Conservation (phyloP, 2,329 filamentous ascomycete genomes). For the Pseudocercospora ulei region DNA sequence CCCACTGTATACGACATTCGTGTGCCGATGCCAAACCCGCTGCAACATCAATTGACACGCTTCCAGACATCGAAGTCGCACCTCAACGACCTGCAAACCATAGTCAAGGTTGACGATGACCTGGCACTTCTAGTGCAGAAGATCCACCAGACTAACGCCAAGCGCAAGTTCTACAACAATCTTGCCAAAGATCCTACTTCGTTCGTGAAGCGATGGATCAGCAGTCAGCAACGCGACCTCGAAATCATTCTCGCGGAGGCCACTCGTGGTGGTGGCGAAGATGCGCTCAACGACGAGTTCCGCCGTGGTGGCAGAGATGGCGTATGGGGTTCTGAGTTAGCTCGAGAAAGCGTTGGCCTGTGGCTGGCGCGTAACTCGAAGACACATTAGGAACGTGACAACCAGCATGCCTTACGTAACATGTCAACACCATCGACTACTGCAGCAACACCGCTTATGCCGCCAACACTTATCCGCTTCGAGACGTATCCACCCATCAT, state of each 20-base stretch:
- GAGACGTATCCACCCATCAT: neutral
- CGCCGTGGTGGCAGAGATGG: constrained; percentile 53
- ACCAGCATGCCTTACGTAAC: constrained; percentile 4
- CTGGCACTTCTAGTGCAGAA: constrained; percentile 74
- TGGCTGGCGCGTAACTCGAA: constrained; percentile 40
- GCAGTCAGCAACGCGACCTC: constrained; percentile 80
- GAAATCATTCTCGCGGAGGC: constrained; percentile 81
- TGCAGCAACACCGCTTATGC: constrained; percentile 6
- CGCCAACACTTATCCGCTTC: neutral
- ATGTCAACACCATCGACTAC: constrained; percentile 4
- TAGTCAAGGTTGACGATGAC: constrained; percentile 71
- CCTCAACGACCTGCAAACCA: constrained; percentile 62
- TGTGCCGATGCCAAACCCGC: constrained; percentile 73
- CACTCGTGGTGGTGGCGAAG: constrained; percentile 46
- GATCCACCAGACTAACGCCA: constrained; percentile 73
- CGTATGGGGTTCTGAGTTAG: constrained; percentile 54
- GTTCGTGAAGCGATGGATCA: constrained; percentile 81
- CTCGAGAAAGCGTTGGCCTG: constrained; percentile 53
- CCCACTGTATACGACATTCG: constrained; percentile 82
- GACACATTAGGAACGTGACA: constrained; percentile 14
- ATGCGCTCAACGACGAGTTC: constrained; percentile 57
- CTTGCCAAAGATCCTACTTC: constrained; percentile 71
- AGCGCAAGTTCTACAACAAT: constrained; percentile 75
- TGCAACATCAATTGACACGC: constrained; percentile 55
- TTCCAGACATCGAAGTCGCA: constrained; percentile 36